phyloP scores from a whole-genome alignment of 768 basidiomycete species.

The Heimioporus sp. region DNA sequence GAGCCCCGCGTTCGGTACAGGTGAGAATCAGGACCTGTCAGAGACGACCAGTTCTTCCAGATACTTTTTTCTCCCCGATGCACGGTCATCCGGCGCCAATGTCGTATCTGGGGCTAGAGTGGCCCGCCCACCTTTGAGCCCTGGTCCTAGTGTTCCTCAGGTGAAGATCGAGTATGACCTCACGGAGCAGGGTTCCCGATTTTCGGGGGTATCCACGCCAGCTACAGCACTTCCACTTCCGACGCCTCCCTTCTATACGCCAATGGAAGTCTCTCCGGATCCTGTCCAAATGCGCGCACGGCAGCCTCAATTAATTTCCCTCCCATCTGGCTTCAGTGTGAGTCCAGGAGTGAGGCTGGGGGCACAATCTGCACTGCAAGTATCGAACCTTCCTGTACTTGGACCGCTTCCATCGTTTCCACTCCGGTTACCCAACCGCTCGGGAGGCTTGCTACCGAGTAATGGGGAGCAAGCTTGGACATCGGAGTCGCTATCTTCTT shows the following conservation, averaged over 20 bases:
- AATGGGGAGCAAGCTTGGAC: conserved; percentile 11
- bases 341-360: conserved; percentile 4
- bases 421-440: conserved; percentile 17
- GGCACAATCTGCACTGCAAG: conserved; percentile 3
- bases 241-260: conserved; percentile 27
- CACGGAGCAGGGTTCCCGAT: conserved; percentile 17
- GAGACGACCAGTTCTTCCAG: neutral
- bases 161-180: conserved; percentile 24
- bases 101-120: neutral
- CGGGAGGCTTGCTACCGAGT: conserved; percentile 12
- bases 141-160: conserved; percentile 11
- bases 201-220: conserved; percentile 22
- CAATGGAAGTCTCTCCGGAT: conserved; percentile 20
- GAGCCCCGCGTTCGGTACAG: conserved; percentile 12
- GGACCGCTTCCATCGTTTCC: conserved; percentile 12
- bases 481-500: conserved; percentile 1
- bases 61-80: conserved; percentile 10
- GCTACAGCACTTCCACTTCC: conserved; percentile 19
- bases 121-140: neutral
- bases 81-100: conserved; percentile 1
- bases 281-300: conserved; percentile 11
- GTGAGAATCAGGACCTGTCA: neutral
- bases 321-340: neutral
- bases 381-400: conserved; percentile 1
- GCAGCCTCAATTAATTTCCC: conserved; percentile 5